Evolutionary conservation across 1,284 basidiomycete species (phyloP).

Genomic region (Wallemia hederae): DNA sequence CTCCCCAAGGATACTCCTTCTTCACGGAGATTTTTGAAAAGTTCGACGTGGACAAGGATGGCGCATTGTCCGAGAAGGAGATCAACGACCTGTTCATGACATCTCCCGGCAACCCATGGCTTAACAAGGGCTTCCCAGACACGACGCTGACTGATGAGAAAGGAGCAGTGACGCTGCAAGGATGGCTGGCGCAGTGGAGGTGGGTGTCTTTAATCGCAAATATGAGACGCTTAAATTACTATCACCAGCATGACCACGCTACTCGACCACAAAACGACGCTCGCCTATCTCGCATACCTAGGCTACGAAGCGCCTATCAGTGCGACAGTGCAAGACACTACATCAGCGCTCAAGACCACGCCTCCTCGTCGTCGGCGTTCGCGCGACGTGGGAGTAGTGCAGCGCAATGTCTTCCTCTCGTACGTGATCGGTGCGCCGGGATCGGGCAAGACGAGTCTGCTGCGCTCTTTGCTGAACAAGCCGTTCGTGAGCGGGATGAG

Average conservation of each 20-base stretch:
- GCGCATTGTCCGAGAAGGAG: constrained; percentile 60
- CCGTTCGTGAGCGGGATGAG: constrained; percentile 18
- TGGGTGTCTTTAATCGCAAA: constrained; percentile 15
- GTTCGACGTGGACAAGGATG: constrained; percentile 95
- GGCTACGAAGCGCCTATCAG: constrained; percentile 36
- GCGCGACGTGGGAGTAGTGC: constrained; percentile 56
- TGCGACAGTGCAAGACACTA: constrained; percentile 18
- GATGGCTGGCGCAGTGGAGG: constrained; percentile 98
- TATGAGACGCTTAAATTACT: not conserved
- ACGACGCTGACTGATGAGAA: constrained; percentile 68
- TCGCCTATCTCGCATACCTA: constrained; percentile 85
- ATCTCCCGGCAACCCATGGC: constrained; percentile 82
- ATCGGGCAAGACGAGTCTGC: constrained; percentile 68
- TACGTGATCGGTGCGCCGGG: constrained; percentile 88
- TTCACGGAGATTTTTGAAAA: constrained; percentile 90
- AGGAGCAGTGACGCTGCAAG: constrained; percentile 75
- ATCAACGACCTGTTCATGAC: constrained; percentile 71
- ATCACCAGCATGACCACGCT: constrained; percentile 67
- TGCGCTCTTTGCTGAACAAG: constrained; percentile 63
- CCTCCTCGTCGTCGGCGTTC: constrained; percentile 46
- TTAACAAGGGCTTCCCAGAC: constrained; percentile 53
- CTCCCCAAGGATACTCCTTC: constrained; percentile 78
- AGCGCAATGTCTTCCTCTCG: constrained; percentile 64
- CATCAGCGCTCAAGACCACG: constrained; percentile 49
- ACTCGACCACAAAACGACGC: constrained; percentile 62